phyloP scores from a whole-genome alignment of 179 eudicot genomes.

The Beta lomatogona region DNA sequence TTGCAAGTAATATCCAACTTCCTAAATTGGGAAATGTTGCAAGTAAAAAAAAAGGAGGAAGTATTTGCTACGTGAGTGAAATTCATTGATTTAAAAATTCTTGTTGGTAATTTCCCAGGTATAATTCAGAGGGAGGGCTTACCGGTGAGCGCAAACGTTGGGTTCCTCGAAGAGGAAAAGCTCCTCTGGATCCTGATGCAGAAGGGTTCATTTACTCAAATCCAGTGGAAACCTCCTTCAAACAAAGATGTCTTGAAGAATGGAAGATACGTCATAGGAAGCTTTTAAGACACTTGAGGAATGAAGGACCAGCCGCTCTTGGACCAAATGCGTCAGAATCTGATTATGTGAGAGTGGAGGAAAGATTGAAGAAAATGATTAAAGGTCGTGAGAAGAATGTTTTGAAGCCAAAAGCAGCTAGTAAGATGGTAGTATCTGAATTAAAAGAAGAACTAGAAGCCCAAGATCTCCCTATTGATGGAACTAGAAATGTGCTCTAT shows the following conservation, averaged over 20 bases:
- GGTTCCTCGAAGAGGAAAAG: slow-evolving; percentile 96
- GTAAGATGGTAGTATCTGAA: slow-evolving; percentile 96
- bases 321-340: slow-evolving; percentile 71
- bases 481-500: slow-evolving; percentile 91
- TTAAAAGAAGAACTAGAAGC: slow-evolving; percentile 95
- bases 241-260: slow-evolving; percentile 86
- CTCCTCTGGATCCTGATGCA: slow-evolving; percentile 95
- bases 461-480: slow-evolving; percentile 95
- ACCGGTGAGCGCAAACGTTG: slow-evolving; percentile 97
- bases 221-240: slow-evolving; percentile 90
- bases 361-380: slow-evolving; percentile 75
- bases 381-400: slow-evolving; percentile 81
- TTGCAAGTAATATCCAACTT: too few species aligned
- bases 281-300: slow-evolving; percentile 63
- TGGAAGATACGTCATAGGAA: slow-evolving; percentile 76
- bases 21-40: too few species aligned
- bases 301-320: slow-evolving; percentile 70
- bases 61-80: not conserved
- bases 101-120: slow-evolving; percentile 50
- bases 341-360: slow-evolving; percentile 84
- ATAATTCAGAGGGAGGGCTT: slow-evolving; percentile 90
- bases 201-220: slow-evolving; percentile 71
- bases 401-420: slow-evolving; percentile 96
- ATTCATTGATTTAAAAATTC: slow-evolving; percentile 12
- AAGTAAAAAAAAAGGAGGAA: too few species aligned